Conservation (phyloP, 1,284 basidiomycete genomes). For the Marasmius oreades region DNA sequence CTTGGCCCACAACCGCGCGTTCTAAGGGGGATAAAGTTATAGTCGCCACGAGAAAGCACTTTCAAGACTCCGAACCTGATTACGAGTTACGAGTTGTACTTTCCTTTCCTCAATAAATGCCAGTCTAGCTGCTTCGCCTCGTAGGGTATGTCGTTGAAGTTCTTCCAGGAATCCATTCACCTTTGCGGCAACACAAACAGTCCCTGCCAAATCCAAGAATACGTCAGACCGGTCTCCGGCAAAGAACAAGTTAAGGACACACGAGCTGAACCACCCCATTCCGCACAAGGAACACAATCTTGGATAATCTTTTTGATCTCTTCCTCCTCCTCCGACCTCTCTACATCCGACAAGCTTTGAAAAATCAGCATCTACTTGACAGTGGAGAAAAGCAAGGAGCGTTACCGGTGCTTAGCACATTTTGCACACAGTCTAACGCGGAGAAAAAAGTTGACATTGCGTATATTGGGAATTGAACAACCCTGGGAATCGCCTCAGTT, state of each 20-base stretch:
- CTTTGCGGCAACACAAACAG: background rate
- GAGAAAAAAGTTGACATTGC: slow-evolving; percentile 25
- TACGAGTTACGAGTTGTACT: background rate
- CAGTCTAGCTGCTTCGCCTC: background rate
- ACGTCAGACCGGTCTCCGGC: background rate
- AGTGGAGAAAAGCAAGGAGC: slow-evolving; percentile 6
- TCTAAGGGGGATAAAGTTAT: background rate
- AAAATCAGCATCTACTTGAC: background rate
- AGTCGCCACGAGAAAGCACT: background rate
- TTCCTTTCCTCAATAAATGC: slow-evolving; percentile 1
- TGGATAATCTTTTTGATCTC: slow-evolving; percentile 4
- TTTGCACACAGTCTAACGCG: slow-evolving; percentile 25
- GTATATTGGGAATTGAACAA: slow-evolving; percentile 21
- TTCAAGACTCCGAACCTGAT: background rate
- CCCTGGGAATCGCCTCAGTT: slow-evolving; percentile 16
- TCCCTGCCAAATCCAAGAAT: background rate
- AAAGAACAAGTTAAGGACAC: no score
- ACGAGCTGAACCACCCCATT: background rate
- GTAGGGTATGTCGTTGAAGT: background rate
- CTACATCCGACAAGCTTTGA: background rate
- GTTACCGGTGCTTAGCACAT: slow-evolving; percentile 24
- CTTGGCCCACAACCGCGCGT: slow-evolving; percentile 1
- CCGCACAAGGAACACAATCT: slow-evolving; percentile 9
- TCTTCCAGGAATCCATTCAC: background rate
- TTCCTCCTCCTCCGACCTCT: slow-evolving; percentile 7